Percentiles rank a stretch among this genome's conserved stretches.
phyloP scores from a whole-genome alignment of 2,329 filamentous ascomycete genomes.

The Rosellinia necatrix region DNA sequence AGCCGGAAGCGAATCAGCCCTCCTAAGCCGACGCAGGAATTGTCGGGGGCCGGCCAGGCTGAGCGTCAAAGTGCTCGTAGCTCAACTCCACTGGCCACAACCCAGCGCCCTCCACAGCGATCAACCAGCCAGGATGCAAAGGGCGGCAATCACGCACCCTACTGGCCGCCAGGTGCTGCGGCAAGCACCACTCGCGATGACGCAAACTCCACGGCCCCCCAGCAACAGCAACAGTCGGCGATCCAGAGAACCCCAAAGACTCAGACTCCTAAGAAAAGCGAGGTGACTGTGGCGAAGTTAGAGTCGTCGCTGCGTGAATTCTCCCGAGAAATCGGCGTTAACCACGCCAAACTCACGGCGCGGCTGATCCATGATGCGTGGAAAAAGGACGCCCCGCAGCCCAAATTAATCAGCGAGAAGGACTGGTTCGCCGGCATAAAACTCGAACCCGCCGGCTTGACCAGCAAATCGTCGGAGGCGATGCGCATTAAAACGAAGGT shows the following conservation, averaged over 20 bases:
- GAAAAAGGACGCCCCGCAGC: constrained; percentile 45
- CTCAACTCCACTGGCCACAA: constrained; percentile 29
- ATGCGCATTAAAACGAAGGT: constrained; percentile 60
- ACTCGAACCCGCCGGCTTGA: constrained; percentile 39
- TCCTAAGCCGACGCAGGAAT: constrained; percentile 23
- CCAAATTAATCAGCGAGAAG: constrained; percentile 47
- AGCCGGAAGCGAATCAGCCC: constrained; percentile 31
- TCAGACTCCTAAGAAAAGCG: constrained; percentile 42
- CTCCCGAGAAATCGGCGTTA: constrained; percentile 50
- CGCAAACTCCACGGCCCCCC: constrained; percentile 27
- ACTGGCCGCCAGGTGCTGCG: constrained; percentile 23
- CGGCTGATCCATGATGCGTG: constrained; percentile 53
- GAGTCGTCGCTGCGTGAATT: constrained; percentile 47
- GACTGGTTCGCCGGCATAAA: constrained; percentile 56
- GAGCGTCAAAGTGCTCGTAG: constrained; percentile 24
- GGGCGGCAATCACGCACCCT: constrained; percentile 20
- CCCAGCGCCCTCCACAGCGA: constrained; percentile 28
- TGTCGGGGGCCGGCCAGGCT: constrained; percentile 17
- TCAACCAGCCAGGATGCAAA: constrained; percentile 28
- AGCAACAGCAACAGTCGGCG: constrained; percentile 26
- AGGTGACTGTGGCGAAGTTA: constrained; percentile 52
- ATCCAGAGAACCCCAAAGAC: constrained; percentile 39
- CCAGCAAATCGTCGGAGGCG: constrained; percentile 42
- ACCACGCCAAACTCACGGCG: constrained; percentile 50
- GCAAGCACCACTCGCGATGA: constrained; percentile 24